Percentiles rank a stretch among this genome's conserved stretches.
Conservation (phyloP, 257 asterid genomes). For the Solanum pinnatisectum region DNA sequence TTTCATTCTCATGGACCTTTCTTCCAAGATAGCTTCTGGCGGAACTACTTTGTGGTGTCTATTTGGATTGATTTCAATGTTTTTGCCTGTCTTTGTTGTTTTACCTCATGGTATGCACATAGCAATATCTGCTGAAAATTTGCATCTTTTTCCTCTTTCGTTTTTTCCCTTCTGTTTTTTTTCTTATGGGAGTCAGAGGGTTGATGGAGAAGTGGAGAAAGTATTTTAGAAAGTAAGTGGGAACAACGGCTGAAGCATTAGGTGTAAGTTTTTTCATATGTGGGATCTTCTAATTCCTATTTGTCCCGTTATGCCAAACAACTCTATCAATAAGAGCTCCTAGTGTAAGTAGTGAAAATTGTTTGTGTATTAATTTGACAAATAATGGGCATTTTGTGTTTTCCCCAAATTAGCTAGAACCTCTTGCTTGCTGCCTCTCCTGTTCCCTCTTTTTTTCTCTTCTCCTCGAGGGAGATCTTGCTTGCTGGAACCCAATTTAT, state of each 20-base stretch:
- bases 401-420: not conserved
- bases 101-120: slow-evolving; percentile 6
- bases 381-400: not conserved
- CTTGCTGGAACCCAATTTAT: not conserved
- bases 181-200: not conserved
- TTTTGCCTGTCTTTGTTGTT: slow-evolving; percentile 12
- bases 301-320: not conserved
- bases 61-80: slow-evolving; percentile 33
- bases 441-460: not conserved
- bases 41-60: slow-evolving; percentile 19
- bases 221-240: not conserved
- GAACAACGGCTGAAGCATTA: not conserved
- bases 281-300: not conserved
- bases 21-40: slow-evolving; percentile 22
- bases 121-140: not conserved
- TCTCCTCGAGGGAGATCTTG: not conserved
- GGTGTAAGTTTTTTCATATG: not conserved
- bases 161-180: not conserved
- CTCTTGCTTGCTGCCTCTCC: not conserved
- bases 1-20: slow-evolving; percentile 26
- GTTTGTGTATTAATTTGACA: not conserved
- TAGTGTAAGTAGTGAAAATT: not conserved
- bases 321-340: not conserved
- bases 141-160: not conserved
- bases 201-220: not conserved